Evolutionary conservation across 352 stramenopile species (phyloP), one percentile per base, ranked within the genome.

Genomic region (Phytophthora megakarya): DNA sequence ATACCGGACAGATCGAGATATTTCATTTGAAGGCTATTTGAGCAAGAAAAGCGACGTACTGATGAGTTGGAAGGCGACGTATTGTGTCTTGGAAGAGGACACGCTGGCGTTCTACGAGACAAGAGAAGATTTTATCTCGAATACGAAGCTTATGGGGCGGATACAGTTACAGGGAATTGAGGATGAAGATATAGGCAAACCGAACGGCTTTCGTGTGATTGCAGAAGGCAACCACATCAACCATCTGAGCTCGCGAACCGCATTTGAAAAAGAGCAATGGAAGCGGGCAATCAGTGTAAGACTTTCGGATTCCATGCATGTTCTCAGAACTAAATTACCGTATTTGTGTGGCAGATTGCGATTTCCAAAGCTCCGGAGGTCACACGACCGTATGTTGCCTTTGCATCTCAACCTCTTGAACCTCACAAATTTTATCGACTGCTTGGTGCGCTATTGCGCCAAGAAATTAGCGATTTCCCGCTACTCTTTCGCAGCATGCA

Each of bases 31-130:
- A 77, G 86, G 86, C 1, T 94, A 94, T 39, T 59, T 94, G 50
- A 89, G 81, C 74, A 91, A 90, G 67, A 94, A 94, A 60, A 89
- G 86, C 49, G 86, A 94, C 33, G 39, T 94, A 44, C 48, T 94
- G 0, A 61, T 77, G 51, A 78, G 57, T n/a, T 94, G 85, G 85
- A 86, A 84, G 26, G 80, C 73, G 1, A 80, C 72, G 28, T 94
- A 94, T 63, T 92, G 83, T 45, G 83, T 94, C 3, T 56, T 94
- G 35, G 85, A 94, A 47, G 85, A 86, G 21, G 81, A 92, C 22
- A 89, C 85, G 5, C 61, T 94, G 16, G 85, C 83, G 16, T 89
- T 88, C 42, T 94, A 90, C 37, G 85, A 94, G 22, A 89, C 85
- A 1, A 74, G 85, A 22, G 85, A 94, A 54, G 85, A 94, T 25